Conservation (phyloP, 148 eudicot genomes). For the Diospyros kaki region DNA sequence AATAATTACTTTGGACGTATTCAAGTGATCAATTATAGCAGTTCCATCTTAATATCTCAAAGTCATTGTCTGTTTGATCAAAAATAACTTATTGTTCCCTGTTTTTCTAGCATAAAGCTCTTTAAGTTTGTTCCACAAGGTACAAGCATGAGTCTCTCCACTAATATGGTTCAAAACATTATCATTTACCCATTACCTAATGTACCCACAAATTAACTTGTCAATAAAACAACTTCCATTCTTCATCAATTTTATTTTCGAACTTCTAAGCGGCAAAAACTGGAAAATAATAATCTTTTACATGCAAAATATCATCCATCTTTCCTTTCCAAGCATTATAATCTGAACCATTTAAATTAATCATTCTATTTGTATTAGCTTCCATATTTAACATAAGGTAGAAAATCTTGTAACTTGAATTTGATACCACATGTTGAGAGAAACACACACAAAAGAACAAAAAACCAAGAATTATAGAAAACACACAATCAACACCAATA, state of each 20-base stretch:
- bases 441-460: no score
- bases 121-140: neutral
- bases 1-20: neutral
- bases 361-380: neutral
- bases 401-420: no score
- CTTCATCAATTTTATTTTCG: neutral
- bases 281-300: neutral
- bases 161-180: constrained; percentile 6
- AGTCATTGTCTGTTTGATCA: neutral
- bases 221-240: neutral
- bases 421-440: no score
- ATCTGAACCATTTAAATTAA: neutral
- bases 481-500: no score
- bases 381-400: no score
- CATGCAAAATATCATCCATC: neutral
- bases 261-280: neutral
- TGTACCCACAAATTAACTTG: constrained; percentile 6
- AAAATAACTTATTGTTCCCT: neutral
- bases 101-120: neutral
- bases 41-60: constrained; percentile 3
- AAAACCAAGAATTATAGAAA: no score
- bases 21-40: neutral
- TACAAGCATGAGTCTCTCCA: neutral
- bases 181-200: neutral
- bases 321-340: neutral